Conservation (phyloP, 345 rosid species). For the Stellera chamaejasme region DNA sequence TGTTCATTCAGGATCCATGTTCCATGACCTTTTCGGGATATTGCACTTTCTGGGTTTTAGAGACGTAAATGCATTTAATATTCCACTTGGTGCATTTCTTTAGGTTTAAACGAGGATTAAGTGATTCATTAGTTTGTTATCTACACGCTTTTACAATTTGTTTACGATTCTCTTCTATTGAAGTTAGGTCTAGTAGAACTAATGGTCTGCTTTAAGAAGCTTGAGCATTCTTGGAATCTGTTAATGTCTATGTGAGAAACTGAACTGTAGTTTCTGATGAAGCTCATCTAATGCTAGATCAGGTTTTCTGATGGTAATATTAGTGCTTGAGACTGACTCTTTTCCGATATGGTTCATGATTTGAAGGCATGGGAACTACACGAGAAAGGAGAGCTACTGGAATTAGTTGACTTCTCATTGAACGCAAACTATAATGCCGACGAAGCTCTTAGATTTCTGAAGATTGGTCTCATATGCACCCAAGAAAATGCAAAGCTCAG, state of each 20-base stretch:
- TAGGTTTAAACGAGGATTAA: too few relatives aligned
- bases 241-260: not conserved
- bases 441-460: constrained; percentile 40
- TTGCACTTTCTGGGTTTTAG: too few relatives aligned
- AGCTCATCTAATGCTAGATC: not conserved
- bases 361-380: constrained; percentile 40
- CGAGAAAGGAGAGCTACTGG: constrained; percentile 25
- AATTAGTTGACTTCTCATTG: constrained; percentile 29
- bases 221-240: not conserved
- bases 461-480: constrained; percentile 58
- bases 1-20: too few relatives aligned
- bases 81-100: too few relatives aligned
- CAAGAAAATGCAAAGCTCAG: constrained; percentile 51
- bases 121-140: too few relatives aligned
- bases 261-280: not conserved
- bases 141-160: too few relatives aligned
- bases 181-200: too few relatives aligned
- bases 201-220: not conserved
- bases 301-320: not conserved
- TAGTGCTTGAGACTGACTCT: not conserved
- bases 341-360: constrained; percentile 9
- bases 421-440: constrained; percentile 23
- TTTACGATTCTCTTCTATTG: too few relatives aligned
- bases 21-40: too few relatives aligned
- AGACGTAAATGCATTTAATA: too few relatives aligned